Percentiles rank a stretch among this genome's conserved stretches.
These are phyloP conservation scores for Bassia scoparia DNA, from an alignment of 148 eudicot species.

Conservation along the genomic window DNA sequence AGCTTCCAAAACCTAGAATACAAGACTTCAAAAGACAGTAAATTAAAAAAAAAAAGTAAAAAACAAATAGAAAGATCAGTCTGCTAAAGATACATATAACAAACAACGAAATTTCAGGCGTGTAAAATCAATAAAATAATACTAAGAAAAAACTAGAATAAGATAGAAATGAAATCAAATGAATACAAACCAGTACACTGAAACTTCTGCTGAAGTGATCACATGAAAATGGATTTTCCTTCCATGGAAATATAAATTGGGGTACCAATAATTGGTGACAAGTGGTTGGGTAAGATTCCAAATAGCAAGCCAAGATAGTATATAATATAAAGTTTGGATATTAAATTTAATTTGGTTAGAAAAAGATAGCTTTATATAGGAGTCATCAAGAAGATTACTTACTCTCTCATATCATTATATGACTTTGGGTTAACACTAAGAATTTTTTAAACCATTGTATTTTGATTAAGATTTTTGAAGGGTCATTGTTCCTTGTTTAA, in stretches of 20 bases:
- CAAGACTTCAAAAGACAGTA: background rate
- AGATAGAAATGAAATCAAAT: background rate
- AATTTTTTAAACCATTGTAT: background rate
- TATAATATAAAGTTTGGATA: conserved; percentile 13
- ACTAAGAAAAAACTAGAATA: too few species aligned
- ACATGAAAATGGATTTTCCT: conserved; percentile 21
- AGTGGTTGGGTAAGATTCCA: conserved; percentile 27
- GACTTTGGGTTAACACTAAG: conserved; percentile 1
- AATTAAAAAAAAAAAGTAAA: background rate
- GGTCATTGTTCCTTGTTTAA: conserved; percentile 19
- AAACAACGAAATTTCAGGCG: background rate
- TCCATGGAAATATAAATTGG: conserved; percentile 3
- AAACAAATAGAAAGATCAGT: background rate
- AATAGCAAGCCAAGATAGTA: conserved; percentile 10
- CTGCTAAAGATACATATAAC: too few species aligned
- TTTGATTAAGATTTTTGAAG: background rate
- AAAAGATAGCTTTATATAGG: conserved; percentile 17
- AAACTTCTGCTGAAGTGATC: background rate
- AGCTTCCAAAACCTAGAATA: conserved; percentile 16
- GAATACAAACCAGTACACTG: conserved; percentile 13
- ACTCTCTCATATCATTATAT: background rate
- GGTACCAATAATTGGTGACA: conserved; percentile 29
- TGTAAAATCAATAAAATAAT: background rate
- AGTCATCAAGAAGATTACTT: conserved; percentile 19
- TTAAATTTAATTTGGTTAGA: conserved; percentile 15